Percentiles rank a stretch among this genome's conserved stretches.
These are phyloP conservation scores for sorghum (Sorghum bicolor) DNA, from an alignment of 176 grass and related monocot species.

Conservation along the genomic window DNA sequence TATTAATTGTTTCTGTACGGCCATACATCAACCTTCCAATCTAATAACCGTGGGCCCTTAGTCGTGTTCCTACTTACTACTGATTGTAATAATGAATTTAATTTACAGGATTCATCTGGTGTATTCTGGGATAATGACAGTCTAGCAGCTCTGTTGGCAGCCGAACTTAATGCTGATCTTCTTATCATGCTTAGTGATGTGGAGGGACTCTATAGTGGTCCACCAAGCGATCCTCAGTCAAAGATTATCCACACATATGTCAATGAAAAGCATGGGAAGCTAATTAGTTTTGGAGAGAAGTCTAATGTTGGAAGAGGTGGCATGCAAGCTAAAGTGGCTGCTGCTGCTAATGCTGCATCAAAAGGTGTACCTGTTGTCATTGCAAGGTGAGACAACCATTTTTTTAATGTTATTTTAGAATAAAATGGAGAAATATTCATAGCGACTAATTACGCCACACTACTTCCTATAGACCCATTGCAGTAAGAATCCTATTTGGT, in stretches of 20 bases:
- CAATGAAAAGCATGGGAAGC: slow-evolving; percentile 72
- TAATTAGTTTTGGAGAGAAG: slow-evolving; percentile 94
- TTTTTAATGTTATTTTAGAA: neutral
- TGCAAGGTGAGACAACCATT: slow-evolving; percentile 47
- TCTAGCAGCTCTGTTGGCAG: slow-evolving; percentile 76
- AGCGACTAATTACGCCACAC: neutral
- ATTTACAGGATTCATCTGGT: slow-evolving; percentile 79
- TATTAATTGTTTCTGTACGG: neutral
- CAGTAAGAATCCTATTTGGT: neutral
- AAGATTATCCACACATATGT: slow-evolving; percentile 91
- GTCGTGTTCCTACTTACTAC: neutral
- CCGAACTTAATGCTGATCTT: slow-evolving; percentile 83
- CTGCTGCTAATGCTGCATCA: slow-evolving; percentile 68
- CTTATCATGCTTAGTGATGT: slow-evolving; percentile 96
- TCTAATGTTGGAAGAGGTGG: slow-evolving; percentile 94
- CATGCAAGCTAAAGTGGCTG: slow-evolving; percentile 96
- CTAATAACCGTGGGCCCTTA: neutral
- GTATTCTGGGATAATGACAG: slow-evolving; percentile 99
- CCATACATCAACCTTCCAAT: neutral
- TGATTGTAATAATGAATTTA: slow-evolving; percentile 23
- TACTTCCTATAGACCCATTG: neutral
- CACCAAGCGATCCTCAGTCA: slow-evolving; percentile 83
- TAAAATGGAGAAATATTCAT: neutral
- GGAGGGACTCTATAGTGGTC: slow-evolving; percentile 88
- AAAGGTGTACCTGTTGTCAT: slow-evolving; percentile 88